Conservation (phyloP, 352 stramenopile species). For the Phytophthora nicotianae region DNA sequence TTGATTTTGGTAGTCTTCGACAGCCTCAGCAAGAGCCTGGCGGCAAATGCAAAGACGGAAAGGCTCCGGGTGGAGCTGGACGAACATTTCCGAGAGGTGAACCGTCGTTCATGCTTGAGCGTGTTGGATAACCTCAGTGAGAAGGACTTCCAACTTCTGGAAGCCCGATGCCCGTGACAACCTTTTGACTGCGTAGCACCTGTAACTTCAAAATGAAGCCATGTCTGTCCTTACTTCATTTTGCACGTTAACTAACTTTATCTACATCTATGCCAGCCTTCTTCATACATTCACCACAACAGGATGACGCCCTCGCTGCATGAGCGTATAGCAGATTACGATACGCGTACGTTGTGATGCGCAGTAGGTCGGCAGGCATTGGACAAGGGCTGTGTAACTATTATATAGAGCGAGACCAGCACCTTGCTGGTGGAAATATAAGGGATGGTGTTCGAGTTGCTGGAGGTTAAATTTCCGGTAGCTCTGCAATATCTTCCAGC, state of each 20-base stretch:
- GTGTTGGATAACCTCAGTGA: constrained; percentile 62
- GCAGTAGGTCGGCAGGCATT: constrained; percentile 12
- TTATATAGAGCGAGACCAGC: background rate
- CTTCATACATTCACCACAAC: background rate
- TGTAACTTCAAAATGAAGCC: constrained; percentile 23
- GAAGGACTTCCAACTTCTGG: constrained; percentile 33
- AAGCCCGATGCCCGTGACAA: constrained; percentile 12
- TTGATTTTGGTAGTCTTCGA: constrained; percentile 84
- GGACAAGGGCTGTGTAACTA: background rate
- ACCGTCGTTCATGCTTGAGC: constrained; percentile 62
- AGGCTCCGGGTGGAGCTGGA: constrained; percentile 66
- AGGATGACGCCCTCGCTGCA: background rate
- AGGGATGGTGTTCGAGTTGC: background rate
- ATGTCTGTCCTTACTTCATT: constrained; percentile 9
- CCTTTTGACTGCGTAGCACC: background rate
- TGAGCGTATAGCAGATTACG: constrained; percentile 5
- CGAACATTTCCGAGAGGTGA: constrained; percentile 74
- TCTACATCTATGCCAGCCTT: background rate
- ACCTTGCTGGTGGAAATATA: background rate
- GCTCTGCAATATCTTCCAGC: too few species aligned
- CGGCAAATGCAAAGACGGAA: constrained; percentile 69
- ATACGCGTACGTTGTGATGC: background rate
- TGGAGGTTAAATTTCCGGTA: background rate
- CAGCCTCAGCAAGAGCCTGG: constrained; percentile 77
- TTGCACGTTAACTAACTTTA: too few species aligned